Percentiles rank a stretch among this genome's conserved stretches.
Evolutionary conservation across 257 asterid species (phyloP).

Genomic region (Primulina huaijiensis): DNA sequence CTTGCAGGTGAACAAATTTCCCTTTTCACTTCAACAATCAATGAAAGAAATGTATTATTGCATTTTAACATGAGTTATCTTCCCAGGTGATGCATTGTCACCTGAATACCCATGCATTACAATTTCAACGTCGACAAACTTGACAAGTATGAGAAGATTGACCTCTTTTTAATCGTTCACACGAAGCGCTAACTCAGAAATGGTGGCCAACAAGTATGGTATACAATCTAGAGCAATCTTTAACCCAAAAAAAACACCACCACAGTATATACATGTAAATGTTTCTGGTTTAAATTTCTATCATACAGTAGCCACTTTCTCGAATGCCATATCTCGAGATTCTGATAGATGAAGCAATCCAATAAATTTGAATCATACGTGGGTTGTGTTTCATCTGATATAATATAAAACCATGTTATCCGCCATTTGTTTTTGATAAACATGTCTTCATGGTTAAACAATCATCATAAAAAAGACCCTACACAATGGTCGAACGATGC

Average conservation of each 20-base stretch:
- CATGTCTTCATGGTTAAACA: background rate
- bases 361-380: no score
- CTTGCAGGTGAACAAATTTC: conserved; percentile 47
- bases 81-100: conserved; percentile 62
- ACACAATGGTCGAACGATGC: background rate
- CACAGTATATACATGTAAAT: no score
- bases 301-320: background rate
- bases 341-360: no score
- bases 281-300: background rate
- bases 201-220: conserved; percentile 6
- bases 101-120: conserved; percentile 57
- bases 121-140: conserved; percentile 36
- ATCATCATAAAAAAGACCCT: background rate
- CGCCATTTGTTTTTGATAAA: background rate
- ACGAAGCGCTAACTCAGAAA: conserved; percentile 40
- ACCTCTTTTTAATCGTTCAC: conserved; percentile 28
- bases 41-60: background rate
- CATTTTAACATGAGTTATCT: conserved; percentile 26
- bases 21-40: background rate
- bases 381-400: no score
- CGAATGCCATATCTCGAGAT: background rate
- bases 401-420: no score
- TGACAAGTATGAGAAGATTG: conserved; percentile 32
- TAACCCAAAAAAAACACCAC: no score
- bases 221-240: no score